Base-by-base conservation (phyloP, 305 asterid species). In the Lippia alba region DNA sequence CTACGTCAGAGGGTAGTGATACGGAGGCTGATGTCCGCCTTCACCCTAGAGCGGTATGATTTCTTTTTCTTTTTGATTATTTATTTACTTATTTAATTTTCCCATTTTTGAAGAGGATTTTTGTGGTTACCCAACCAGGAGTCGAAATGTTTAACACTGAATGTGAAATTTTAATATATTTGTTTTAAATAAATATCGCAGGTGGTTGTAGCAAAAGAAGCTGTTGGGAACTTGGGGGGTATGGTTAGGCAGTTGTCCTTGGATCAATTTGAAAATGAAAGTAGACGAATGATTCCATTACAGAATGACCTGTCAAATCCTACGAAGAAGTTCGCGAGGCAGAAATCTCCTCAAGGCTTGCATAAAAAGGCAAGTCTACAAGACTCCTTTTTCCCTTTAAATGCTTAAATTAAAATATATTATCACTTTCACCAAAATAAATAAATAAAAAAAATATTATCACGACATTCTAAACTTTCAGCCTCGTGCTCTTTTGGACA, bases 141-240 rank as follows among this genome's bases (percentile, higher is more conserved):
- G 41, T 36, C 4, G 41, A 36, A 8, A 4, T 36, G 41, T 7
- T 24, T 3, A 24, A 24, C 30, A 24, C 30, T 24, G 30, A 64
- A 19, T 69, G 54, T 64, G 58, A 30, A 41, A 75, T 66, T 74
- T 63, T 56, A 54, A 64, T 56, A 5, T 24, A 12, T 72, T 67
- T 69, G 69, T 74, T 4, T 46, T 0, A 3, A 46, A 12, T 9
- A 18, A 44, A 55, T 55, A 74, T 75, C 79, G 76, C 92, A 95
- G 99, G 99, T 95, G 79, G 99, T 95, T 57, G 97, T 95, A 14
- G 99, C 99, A 61, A 95, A 89, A 86, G 99, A 95, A 80, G 79
- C 94, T 56, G 84, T 92, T 12, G 99, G 99, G 70, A 92, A 83
- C 85, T 87, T 95, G 74, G 99, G 99, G 76, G 98, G 99, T 69